Percentiles rank a stretch among this genome's conserved stretches.
phyloP scores from a whole-genome alignment of 495 filamentous ascomycete species.

The Alectoria sarmentosa region DNA sequence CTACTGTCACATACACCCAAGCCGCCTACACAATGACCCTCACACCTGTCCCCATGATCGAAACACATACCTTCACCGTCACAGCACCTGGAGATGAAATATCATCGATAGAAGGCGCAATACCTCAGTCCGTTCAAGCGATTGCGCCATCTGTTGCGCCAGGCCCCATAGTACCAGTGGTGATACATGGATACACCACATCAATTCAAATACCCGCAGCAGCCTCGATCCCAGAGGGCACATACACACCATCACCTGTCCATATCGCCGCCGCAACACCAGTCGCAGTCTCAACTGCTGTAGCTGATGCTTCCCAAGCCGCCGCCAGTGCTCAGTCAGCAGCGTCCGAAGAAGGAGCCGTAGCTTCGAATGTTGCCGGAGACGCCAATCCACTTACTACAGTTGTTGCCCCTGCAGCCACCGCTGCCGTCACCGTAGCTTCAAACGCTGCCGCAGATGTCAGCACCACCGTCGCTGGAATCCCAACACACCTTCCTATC shows the following conservation, averaged over 20 bases:
- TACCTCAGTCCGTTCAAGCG: constrained; percentile 15
- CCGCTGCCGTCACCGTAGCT: constrained; percentile 3
- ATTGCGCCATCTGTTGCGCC: constrained; percentile 16
- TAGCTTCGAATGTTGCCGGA: constrained; percentile 21
- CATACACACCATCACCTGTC: constrained; percentile 15
- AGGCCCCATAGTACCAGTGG: constrained; percentile 18
- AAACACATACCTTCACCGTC: constrained; percentile 21
- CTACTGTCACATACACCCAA: constrained; percentile 20
- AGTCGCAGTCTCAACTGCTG: neutral
- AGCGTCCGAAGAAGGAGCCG: constrained; percentile 16
- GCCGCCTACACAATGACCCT: constrained; percentile 18
- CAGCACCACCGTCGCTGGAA: neutral
- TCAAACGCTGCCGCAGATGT: constrained; percentile 1
- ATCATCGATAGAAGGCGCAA: constrained; percentile 7
- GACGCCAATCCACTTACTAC: constrained; percentile 1
- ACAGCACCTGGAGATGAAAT: constrained; percentile 16
- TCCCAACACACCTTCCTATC: constrained; percentile 8
- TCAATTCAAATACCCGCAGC: constrained; percentile 12
- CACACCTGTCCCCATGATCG: constrained; percentile 10
- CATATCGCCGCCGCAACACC: constrained; percentile 9
- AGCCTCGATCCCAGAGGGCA: constrained; percentile 17
- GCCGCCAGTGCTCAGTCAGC: constrained; percentile 17
- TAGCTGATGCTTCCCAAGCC: neutral
- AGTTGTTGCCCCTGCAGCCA: neutral
- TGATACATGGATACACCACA: constrained; percentile 16